Conservation (phyloP, 176 grass and related monocot species). For the Raddia distichophylla region DNA sequence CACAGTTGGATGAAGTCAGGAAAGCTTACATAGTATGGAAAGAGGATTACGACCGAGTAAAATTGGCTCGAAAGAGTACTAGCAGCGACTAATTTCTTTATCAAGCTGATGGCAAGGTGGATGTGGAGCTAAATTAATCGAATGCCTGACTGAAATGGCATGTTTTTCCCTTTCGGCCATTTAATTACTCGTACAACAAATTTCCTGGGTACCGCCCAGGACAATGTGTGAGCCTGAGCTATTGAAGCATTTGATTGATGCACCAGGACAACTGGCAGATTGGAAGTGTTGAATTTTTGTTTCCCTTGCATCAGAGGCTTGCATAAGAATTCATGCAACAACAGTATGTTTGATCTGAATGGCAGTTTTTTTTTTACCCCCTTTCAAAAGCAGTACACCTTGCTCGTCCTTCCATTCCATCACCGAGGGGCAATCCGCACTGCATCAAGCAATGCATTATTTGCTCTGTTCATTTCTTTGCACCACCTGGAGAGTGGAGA, state of each 20-base stretch:
- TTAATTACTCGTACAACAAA: background rate
- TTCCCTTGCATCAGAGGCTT: background rate
- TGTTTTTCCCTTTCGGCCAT: background rate
- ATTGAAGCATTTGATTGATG: background rate
- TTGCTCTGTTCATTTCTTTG: background rate
- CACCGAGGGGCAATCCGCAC: background rate
- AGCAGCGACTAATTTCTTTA: background rate
- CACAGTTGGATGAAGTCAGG: slow-evolving; percentile 77
- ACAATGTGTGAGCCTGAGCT: slow-evolving; percentile 1
- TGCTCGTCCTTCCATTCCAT: background rate
- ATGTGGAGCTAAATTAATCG: background rate
- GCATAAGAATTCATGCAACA: background rate
- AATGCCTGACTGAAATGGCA: background rate
- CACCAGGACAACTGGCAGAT: slow-evolving; percentile 9
- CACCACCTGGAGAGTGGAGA: background rate
- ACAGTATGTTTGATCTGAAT: background rate
- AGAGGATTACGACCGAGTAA: slow-evolving; percentile 54
- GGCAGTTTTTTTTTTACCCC: background rate
- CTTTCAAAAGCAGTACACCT: background rate
- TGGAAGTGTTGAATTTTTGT: slow-evolving; percentile 6
- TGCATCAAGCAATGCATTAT: background rate
- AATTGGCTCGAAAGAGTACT: slow-evolving; percentile 37
- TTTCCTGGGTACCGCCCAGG: background rate
- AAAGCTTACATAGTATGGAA: slow-evolving; percentile 69
- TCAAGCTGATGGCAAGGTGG: background rate